phyloP scores from a whole-genome alignment of 768 basidiomycete genomes.

The Calocybe gangraenosa region DNA sequence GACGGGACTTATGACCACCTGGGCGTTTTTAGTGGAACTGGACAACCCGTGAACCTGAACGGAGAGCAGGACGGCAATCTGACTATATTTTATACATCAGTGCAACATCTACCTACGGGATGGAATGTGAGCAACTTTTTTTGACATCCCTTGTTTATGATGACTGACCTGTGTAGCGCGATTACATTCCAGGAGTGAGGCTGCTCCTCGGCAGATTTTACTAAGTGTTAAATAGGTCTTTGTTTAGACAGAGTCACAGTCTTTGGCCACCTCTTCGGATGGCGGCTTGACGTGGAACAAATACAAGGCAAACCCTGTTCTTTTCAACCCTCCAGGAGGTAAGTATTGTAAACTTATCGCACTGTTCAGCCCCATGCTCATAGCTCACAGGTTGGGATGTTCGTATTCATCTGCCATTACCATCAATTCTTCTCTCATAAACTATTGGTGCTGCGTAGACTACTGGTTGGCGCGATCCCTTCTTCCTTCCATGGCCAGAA shows the following conservation, averaged over 20 bases:
- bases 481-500: not conserved
- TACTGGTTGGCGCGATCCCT: constrained; percentile 1
- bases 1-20: constrained; percentile 1
- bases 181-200: not conserved
- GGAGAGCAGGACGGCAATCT: not conserved
- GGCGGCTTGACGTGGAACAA: not conserved
- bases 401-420: not conserved
- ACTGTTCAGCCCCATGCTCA: not conserved
- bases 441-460: not conserved
- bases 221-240: not conserved
- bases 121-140: not conserved
- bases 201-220: not conserved
- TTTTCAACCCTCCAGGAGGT: constrained; percentile 1
- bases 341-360: not conserved
- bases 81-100: constrained; percentile 2
- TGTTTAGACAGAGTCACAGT: not conserved
- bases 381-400: not conserved
- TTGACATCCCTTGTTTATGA: no score
- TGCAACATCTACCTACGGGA: not conserved
- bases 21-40: constrained; percentile 2
- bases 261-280: constrained; percentile 1
- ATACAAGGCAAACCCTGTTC: constrained; percentile 1
- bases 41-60: not conserved
- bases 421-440: not conserved
- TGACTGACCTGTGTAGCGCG: not conserved